Conservation (phyloP, 148 eudicot species). For the Spergularia marina region DNA sequence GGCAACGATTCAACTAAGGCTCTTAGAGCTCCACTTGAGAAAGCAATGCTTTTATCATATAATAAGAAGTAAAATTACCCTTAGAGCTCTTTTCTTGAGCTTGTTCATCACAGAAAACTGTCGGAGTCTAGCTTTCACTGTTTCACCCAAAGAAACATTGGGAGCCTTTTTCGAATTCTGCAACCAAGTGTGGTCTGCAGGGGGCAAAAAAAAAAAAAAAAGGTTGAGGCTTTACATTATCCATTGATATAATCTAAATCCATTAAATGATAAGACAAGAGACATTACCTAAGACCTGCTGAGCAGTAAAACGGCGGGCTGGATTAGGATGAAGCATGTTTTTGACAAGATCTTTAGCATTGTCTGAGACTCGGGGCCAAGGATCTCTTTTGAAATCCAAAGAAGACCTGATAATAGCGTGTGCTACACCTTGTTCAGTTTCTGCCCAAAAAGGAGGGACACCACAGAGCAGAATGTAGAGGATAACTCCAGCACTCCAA, state of each 20-base stretch:
- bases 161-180: conserved; percentile 71
- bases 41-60: background rate
- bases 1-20: too few relatives aligned
- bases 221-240: conserved; percentile 9
- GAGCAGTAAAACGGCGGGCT: conserved; percentile 50
- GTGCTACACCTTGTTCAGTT: conserved; percentile 77
- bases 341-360: conserved; percentile 63
- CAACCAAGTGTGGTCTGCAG: conserved; percentile 84
- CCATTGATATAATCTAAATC: background rate
- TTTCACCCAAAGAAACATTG: conserved; percentile 69
- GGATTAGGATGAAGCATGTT: conserved; percentile 76
- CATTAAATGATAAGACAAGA: background rate
- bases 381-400: conserved; percentile 64
- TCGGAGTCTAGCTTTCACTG: conserved; percentile 65
- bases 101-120: conserved; percentile 86
- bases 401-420: conserved; percentile 58
- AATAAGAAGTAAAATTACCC: conserved; percentile 44
- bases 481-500: conserved; percentile 64
- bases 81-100: conserved; percentile 78
- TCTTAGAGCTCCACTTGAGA: background rate
- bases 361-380: conserved; percentile 69
- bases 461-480: conserved; percentile 58
- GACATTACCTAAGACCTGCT: conserved; percentile 59
- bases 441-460: conserved; percentile 73
- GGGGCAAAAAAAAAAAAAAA: background rate